phyloP scores from a whole-genome alignment of 2,329 filamentous ascomycete genomes.

The Exophiala oligosperma region DNA sequence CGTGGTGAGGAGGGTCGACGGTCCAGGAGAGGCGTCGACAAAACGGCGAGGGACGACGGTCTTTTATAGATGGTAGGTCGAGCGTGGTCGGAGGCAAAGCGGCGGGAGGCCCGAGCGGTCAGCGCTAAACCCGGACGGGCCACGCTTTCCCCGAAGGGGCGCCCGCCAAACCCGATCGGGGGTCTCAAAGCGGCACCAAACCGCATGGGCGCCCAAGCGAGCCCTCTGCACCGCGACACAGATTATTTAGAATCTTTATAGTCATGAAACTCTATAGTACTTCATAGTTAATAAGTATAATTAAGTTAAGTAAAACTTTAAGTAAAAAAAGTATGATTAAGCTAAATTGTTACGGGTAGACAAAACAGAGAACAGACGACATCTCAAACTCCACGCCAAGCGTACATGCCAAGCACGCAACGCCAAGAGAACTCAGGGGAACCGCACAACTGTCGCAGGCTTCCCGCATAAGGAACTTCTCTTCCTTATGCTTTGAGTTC shows the following conservation, averaged over 20 bases:
- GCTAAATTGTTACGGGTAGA: too few species aligned
- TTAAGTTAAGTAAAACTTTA: too few species aligned
- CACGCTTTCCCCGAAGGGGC: conserved; percentile 2
- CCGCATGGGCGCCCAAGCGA: conserved; percentile 1
- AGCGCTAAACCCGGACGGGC: conserved; percentile 2
- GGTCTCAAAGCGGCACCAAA: conserved; percentile 5
- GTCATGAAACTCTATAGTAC: too few species aligned
- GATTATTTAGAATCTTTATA: not conserved
- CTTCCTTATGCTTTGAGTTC: too few species aligned
- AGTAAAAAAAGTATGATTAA: too few species aligned
- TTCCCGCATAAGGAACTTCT: too few species aligned
- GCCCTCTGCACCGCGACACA: conserved; percentile 2
- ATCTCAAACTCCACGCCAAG: too few species aligned
- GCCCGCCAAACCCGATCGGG: not conserved
- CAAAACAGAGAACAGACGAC: too few species aligned
- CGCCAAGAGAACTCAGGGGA: too few species aligned
- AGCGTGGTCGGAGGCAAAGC: not conserved
- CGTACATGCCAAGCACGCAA: too few species aligned
- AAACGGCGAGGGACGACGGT: conserved; percentile 8
- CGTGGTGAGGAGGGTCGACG: not conserved
- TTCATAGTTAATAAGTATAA: too few species aligned
- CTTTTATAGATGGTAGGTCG: conserved; percentile 1
- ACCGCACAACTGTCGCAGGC: too few species aligned
- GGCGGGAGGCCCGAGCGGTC: conserved; percentile 1
- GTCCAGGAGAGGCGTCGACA: not conserved